phyloP scores from a whole-genome alignment of 495 filamentous ascomycete genomes.

The Apiosordaria backusii region DNA sequence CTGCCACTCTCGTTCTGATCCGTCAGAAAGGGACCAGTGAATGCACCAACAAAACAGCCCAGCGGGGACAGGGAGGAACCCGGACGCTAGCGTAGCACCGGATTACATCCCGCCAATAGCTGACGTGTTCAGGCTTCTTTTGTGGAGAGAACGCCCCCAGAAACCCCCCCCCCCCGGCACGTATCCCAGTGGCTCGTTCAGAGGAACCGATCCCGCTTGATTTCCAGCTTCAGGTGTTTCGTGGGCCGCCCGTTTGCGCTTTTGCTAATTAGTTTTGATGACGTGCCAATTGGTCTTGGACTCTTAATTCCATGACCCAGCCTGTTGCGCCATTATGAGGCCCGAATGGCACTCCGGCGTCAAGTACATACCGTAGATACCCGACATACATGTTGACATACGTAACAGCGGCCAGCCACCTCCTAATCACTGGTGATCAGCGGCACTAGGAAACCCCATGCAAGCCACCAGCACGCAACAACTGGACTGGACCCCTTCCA shows the following conservation, averaged over 20 bases:
- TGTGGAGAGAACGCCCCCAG: not conserved
- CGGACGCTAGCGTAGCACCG: not conserved
- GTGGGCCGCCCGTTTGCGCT: too few relatives aligned
- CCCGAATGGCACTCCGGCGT: too few relatives aligned
- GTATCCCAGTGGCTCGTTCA: too few relatives aligned
- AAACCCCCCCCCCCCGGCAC: not conserved
- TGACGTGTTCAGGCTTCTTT: not conserved
- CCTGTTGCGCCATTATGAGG: too few relatives aligned
- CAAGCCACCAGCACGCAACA: not conserved
- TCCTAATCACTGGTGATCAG: not conserved
- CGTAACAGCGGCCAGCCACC: not conserved
- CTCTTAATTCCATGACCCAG: too few relatives aligned
- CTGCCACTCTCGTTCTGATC: not conserved
- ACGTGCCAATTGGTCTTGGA: too few relatives aligned
- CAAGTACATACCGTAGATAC: too few relatives aligned
- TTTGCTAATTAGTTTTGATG: too few relatives aligned
- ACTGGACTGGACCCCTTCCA: constrained; percentile 25
- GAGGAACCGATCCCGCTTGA: too few relatives aligned
- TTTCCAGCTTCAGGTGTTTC: too few relatives aligned
- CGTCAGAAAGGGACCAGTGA: not conserved
- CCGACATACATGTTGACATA: too few relatives aligned
- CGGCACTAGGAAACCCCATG: not conserved
- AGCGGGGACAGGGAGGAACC: not conserved
- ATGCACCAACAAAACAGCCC: not conserved
- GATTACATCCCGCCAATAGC: not conserved